These are phyloP conservation scores for Aplosporella prunicola DNA, from an alignment of 2,329 filamentous ascomycete genomes.

Conservation along the genomic window DNA sequence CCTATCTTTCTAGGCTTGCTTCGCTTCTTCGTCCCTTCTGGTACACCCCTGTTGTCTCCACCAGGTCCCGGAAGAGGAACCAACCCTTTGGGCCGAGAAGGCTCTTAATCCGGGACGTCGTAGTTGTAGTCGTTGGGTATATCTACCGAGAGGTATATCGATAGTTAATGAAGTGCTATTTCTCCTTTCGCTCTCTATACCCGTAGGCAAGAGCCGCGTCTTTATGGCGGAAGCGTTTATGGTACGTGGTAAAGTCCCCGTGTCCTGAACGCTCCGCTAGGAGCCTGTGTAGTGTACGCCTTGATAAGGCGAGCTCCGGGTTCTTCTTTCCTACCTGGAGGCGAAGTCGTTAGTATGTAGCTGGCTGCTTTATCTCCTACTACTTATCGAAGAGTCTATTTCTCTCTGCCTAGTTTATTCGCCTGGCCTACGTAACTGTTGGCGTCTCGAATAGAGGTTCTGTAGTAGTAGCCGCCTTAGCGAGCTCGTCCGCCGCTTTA, in stretches of 20 bases:
- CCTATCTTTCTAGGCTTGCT: too few relatives aligned
- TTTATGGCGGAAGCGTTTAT: not conserved
- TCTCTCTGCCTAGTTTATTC: too few relatives aligned
- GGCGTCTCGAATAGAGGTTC: too few relatives aligned
- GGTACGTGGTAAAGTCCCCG: constrained; percentile 1
- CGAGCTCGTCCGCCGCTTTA: too few relatives aligned
- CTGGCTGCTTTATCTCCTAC: too few relatives aligned
- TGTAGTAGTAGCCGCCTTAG: too few relatives aligned
- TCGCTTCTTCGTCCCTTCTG: not conserved
- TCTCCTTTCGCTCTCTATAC: not conserved
- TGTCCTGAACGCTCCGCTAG: not conserved
- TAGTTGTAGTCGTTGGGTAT: not conserved
- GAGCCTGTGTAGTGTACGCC: not conserved
- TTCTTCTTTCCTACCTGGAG: not conserved
- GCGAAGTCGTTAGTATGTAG: not conserved
- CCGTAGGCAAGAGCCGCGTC: not conserved
- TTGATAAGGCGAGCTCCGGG: not conserved
- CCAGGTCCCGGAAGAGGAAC: constrained; percentile 1
- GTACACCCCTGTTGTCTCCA: not conserved
- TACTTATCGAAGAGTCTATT: too few relatives aligned
- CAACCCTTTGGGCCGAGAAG: not conserved
- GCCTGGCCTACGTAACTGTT: too few relatives aligned
- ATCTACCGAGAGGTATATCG: not conserved
- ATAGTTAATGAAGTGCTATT: not conserved
- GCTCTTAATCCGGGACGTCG: not conserved